These are phyloP conservation scores for Aspergillus fischeri DNA, from an alignment of 2,329 filamentous ascomycete species.

Conservation along the genomic window DNA sequence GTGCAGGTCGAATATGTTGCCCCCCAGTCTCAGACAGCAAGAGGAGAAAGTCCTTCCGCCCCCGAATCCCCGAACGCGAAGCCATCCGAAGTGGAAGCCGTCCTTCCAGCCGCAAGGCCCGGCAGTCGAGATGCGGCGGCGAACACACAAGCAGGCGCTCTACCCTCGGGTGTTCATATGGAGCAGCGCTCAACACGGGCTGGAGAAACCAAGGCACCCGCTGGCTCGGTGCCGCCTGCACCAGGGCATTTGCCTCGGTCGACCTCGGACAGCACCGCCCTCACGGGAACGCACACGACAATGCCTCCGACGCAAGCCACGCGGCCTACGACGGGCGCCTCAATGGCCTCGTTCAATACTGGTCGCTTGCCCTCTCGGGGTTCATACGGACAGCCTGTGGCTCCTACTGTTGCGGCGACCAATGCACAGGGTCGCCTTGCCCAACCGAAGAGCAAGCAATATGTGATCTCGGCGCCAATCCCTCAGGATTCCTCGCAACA, in stretches of 20 bases:
- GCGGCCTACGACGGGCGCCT: constrained; percentile 77
- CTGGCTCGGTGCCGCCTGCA: constrained; percentile 33
- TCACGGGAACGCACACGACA: constrained; percentile 39
- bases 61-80: constrained; percentile 9
- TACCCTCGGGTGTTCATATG: constrained; percentile 5
- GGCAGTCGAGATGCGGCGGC: constrained; percentile 9
- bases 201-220: constrained; percentile 14
- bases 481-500: constrained; percentile 52
- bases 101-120: constrained; percentile 45
- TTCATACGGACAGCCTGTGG: constrained; percentile 83
- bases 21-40: constrained; percentile 77
- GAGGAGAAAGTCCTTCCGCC: constrained; percentile 51
- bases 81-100: constrained; percentile 17
- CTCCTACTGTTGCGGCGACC: constrained; percentile 80
- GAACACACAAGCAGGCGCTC: constrained; percentile 1
- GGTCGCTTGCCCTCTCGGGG: constrained; percentile 67
- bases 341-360: constrained; percentile 62
- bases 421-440: constrained; percentile 88
- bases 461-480: constrained; percentile 67
- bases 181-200: constrained; percentile 3
- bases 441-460: constrained; percentile 68
- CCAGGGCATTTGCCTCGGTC: constrained; percentile 51
- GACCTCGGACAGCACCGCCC: constrained; percentile 55
- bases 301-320: constrained; percentile 42
- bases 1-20: constrained; percentile 98